Base-by-base conservation (phyloP, 768 basidiomycete species). In the Kwoniella mangroviensis region DNA sequence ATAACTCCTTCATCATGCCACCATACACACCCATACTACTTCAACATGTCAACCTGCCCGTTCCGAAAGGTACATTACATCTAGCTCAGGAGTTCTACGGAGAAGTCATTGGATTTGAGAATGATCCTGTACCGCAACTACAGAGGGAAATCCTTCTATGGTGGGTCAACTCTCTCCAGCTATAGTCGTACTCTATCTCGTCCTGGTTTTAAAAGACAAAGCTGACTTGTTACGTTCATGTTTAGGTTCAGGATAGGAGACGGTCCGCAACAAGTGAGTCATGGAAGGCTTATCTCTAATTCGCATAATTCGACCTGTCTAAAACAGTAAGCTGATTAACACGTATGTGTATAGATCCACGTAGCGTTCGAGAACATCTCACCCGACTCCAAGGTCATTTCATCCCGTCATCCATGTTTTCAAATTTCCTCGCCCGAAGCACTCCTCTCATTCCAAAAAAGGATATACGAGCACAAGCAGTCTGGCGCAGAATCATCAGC, bases 71-170 rank as follows among this genome's bases (percentile, higher is more conserved):
- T 9, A 74, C 68, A 10, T 67, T 82, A 11, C 74, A 79, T 22
- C 70, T 80, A 51, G 81, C 81, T 9, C 69, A 69, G 43, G 77
- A 77, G 65, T 82, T 82, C 63, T 82, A 82, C 59, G 72, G 71
- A 6, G 76, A 75, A 26, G 74, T 79, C 0, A 59, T 82, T 26
- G 81, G 79, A 1, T 77, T 82, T 64, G 73, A 59, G 49, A 68
- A 58, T 49, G 78, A 79, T 57, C 73, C 73, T 22, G 81, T 82
- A 5, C 81, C 81, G 0, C 62, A 68, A 6, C 57, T 74, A 1
- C 78, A 81, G 67, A 60, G 63, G 65, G 72, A 79, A 56, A 67
- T 61, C 49, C 62, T 82, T 17, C 34, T 70, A 10, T 82, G 81
- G 81, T 79, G 45, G 26, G 26, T 26, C 26, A 26, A 26, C 26